Evolutionary conservation across 2,329 filamentous ascomycete species (phyloP).

Genomic region (Fusarium buharicum): DNA sequence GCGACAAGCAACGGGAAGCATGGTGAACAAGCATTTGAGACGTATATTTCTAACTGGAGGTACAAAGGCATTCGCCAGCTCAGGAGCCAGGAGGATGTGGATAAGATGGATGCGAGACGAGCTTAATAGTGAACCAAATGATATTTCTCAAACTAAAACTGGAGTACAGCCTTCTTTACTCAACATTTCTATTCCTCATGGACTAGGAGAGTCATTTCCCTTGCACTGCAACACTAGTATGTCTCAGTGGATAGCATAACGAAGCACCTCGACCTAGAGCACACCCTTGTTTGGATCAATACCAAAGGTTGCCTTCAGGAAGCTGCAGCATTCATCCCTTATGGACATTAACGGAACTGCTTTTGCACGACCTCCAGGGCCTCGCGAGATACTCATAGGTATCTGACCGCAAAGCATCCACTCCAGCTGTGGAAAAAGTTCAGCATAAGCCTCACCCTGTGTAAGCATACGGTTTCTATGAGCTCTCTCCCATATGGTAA

Average conservation of each 20-base stretch:
- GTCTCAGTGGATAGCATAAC: too few species aligned
- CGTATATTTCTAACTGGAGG: slow-evolving; percentile 60
- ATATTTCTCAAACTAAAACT: not conserved
- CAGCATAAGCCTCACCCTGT: slow-evolving; percentile 21
- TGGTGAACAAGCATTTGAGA: slow-evolving; percentile 52
- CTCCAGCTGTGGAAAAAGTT: slow-evolving; percentile 18
- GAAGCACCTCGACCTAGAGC: too few species aligned
- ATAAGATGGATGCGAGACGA: not conserved
- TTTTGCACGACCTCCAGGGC: not conserved
- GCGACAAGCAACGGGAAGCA: slow-evolving; percentile 62
- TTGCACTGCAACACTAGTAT: too few species aligned
- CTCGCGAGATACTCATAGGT: slow-evolving; percentile 3
- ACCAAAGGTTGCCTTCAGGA: not conserved
- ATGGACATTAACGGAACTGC: not conserved
- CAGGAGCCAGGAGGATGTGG: slow-evolving; percentile 6
- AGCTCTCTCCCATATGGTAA: slow-evolving; percentile 8
- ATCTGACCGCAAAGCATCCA: slow-evolving; percentile 31
- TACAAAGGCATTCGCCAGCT: slow-evolving; percentile 48
- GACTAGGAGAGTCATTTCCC: too few species aligned
- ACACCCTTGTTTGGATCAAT: too few species aligned
- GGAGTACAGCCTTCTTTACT: not conserved
- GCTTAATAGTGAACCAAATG: not conserved
- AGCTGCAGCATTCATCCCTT: slow-evolving; percentile 1
- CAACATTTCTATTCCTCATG: too few species aligned
- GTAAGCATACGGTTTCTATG: slow-evolving; percentile 38